These are phyloP conservation scores for Groenewaldozyma tartarivorans DNA, from an alignment of 805 yeast species.

Conservation along the genomic window DNA sequence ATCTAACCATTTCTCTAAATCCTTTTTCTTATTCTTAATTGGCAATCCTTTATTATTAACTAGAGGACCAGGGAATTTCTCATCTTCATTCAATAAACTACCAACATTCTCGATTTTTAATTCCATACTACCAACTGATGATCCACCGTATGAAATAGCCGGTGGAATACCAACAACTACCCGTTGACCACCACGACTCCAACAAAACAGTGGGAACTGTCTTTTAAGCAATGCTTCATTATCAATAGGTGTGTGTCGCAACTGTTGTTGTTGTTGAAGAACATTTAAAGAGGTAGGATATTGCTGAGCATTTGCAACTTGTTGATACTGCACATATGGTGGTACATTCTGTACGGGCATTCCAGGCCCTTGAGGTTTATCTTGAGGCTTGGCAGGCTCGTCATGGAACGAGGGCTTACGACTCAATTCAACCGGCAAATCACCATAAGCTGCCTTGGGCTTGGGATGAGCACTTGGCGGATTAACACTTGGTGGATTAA, in stretches of 20 bases:
- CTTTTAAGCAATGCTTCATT: conserved; percentile 40
- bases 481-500: background rate
- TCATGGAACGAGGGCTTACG: no score
- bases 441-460: conserved; percentile 8
- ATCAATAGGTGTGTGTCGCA: conserved; percentile 13
- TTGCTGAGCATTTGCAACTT: background rate
- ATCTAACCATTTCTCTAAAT: conserved; percentile 59
- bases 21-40: conserved; percentile 51
- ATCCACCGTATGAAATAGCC: conserved; percentile 28
- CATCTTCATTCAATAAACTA: conserved; percentile 23
- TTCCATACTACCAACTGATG: conserved; percentile 24
- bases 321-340: background rate
- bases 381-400: no score
- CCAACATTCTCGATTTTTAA: conserved; percentile 22
- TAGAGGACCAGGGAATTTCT: conserved; percentile 61
- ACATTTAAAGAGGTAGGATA: conserved; percentile 13
- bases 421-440: conserved; percentile 11
- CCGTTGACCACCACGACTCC: conserved; percentile 38
- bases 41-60: conserved; percentile 30
- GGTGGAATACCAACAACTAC: conserved; percentile 39
- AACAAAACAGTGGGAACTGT: conserved; percentile 70
- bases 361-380: no score
- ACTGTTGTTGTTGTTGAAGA: conserved; percentile 1
- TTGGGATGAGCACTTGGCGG: conserved; percentile 6
- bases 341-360: no score